Base-by-base conservation (phyloP, 2,329 filamentous ascomycete genomes). In the Phoma herbarum region DNA sequence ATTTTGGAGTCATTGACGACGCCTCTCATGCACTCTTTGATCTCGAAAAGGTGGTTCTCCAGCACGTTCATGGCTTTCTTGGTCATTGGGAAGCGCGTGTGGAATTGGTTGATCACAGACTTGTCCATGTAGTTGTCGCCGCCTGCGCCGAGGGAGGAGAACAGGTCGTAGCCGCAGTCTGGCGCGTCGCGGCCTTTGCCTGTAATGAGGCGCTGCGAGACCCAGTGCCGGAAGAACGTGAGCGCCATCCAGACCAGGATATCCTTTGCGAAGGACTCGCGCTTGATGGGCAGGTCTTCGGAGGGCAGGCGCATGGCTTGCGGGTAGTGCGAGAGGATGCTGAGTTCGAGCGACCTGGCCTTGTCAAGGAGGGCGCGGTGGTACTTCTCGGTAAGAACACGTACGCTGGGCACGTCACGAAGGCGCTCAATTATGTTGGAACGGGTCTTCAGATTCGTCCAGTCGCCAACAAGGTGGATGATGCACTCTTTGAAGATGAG, bases 191-290 rank as follows among this genome's bases (percentile, higher is more conserved):
- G 72, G 11, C 78, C 81, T 37, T 71, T 72, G 23, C 77, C 75
- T 9, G 74, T 72, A 35, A 76, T 69, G 33, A 83, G 71, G 14
- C 73, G 67, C 51, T 82, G 76, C 1, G 72, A 74, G 29, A 83
- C 66, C 78, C 80, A 84, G 65, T 84, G 79, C 0, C 80, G 78
- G 67, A 82, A 80, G 49, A 82, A 77, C 8, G 64, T 67, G 8
- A 84, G 71, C 4, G 78, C 79, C 71, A 84, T 81, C 83, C 83
- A 85, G 62, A 80, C 75, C 59, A 83, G 77, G 58, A 85, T 81
- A 59, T 84, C 80, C 57, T 77, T 80, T 20, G 75, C 71, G 61
- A 83, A 84, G 16, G 74, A 72, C 43, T 79, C 76, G 31, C 81
- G 79, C 51, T 74, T 76, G 51, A 77, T 74, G 11, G 80, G 70